Percentiles rank a stretch among this genome's conserved stretches.
These are phyloP conservation scores for Puccinia polysora DNA, from an alignment of 1,284 basidiomycete species.

Conservation along the genomic window DNA sequence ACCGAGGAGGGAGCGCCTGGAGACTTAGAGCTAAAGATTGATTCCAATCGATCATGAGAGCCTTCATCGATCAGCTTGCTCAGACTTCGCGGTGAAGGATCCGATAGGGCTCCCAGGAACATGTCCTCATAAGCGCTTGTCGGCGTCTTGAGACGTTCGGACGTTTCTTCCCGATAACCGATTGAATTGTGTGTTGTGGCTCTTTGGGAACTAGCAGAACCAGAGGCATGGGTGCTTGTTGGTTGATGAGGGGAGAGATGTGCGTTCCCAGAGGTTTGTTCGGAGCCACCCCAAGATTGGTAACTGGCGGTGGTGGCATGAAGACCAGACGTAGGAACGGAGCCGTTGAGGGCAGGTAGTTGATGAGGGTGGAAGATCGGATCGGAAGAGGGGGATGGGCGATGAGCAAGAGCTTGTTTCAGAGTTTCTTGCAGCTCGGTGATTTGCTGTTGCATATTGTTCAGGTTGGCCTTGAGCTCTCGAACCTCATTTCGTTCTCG, in stretches of 20 bases:
- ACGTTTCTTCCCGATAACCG: not conserved
- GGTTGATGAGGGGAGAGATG: not conserved
- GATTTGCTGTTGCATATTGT: not conserved
- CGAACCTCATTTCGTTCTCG: not conserved
- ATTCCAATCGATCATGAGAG: not conserved
- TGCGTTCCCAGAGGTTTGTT: not conserved
- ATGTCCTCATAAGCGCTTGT: slow-evolving; percentile 15
- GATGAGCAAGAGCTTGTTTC: not conserved
- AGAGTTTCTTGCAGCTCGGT: not conserved
- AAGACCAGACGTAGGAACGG: no score
- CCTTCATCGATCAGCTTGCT: slow-evolving; percentile 8
- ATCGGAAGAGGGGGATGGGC: no score
- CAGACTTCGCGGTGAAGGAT: not conserved
- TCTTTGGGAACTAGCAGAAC: no score
- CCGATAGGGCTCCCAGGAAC: slow-evolving; percentile 18
- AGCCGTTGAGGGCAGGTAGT: no score
- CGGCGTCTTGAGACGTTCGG: not conserved
- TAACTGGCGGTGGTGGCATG: no score
- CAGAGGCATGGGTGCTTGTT: not conserved
- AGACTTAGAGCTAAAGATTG: not conserved
- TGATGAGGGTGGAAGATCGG: no score
- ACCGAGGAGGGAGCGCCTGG: not conserved
- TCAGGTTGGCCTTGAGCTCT: not conserved
- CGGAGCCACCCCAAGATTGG: no score
- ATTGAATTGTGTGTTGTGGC: not conserved